Evolutionary conservation across 305 asterid genomes (phyloP), one percentile per base, ranked within the genome.

Genomic region (Fraxinus greggii): DNA sequence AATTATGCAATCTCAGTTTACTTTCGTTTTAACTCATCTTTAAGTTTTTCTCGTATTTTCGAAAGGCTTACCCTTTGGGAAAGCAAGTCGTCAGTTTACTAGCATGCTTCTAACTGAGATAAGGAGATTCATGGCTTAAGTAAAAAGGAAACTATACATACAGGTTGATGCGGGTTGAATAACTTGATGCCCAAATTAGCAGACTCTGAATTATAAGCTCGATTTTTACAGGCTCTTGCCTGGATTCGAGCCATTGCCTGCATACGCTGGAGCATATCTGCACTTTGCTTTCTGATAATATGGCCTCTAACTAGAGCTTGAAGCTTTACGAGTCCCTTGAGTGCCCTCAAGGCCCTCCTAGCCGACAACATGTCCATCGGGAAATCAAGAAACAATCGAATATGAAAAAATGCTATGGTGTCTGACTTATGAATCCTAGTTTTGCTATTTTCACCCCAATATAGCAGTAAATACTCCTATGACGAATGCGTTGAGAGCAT

Each of bases 181-280:
- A 83, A 72, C 15, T 82, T 85, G 80, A 67, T 19, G 33, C 78
- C 76, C 73, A 89, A 28, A 70, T 86, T 80, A 72, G 91, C 17
- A 42, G 82, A 78, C 73, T 88, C 91, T 0, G 93, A 61, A 35
- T 76, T 73, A 79, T 80, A 78, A 83, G 86, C 87, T 77, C 98
- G 93, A 79, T 79, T 85, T 48, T 92, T 91, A 83, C 94, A 90
- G 29, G 98, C 98, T 78, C 92, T 91, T 86, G 98, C 99, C 82
- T 94, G 99, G 81, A 95, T 95, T 81, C 97, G 89, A 78, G 94
- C 97, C 98, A 94, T 89, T 74, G 98, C 95, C 81, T 95, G 98
- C 98, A 95, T 93, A n/a, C 98, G 91, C 7, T 84, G 87, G 78
- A 95, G 97, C 97, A 93, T 93, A 85, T 95, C 93, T 31, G 97